A percentile compares a stretch with the other conserved stretches of the same genome.
Evolutionary conservation across 768 basidiomycete genomes (phyloP).

Genomic region (Favolaschia claudopus): DNA sequence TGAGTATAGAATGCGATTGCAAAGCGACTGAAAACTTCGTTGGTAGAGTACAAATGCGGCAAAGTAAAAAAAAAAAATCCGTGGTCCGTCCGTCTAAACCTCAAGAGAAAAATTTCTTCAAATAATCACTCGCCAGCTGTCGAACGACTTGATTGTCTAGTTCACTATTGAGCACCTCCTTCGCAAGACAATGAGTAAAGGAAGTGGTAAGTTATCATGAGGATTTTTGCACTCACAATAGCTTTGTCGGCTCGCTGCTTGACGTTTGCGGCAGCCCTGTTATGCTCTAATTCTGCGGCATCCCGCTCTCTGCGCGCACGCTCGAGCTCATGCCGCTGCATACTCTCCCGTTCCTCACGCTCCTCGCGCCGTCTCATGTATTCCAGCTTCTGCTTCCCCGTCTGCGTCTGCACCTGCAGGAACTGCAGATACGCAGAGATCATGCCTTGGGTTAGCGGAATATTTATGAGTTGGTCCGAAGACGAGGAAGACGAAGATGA

Average conservation of each 20-base stretch:
- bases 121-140: slow-evolving; percentile 73
- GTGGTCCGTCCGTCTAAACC: slow-evolving; percentile 38
- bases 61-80: background rate
- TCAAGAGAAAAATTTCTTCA: slow-evolving; percentile 67
- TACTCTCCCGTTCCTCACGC: slow-evolving; percentile 68
- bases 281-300: slow-evolving; percentile 60
- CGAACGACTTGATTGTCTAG: slow-evolving; percentile 66
- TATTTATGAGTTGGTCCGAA: slow-evolving; percentile 56
- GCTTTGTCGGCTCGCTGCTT: slow-evolving; percentile 74
- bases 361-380: slow-evolving; percentile 72
- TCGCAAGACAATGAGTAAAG: slow-evolving; percentile 2
- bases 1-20: too few relatives aligned
- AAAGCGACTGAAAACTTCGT: too few relatives aligned
- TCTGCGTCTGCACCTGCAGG: slow-evolving; percentile 72
- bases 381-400: slow-evolving; percentile 74
- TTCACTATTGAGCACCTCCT: slow-evolving; percentile 68
- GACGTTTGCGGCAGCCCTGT: slow-evolving; percentile 55
- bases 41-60: slow-evolving; percentile 23
- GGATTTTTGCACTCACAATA: slow-evolving; percentile 47
- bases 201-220: background rate
- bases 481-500: too few relatives aligned
- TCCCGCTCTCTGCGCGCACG: slow-evolving; percentile 63
- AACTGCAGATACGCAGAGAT: slow-evolving; percentile 64
- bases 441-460: slow-evolving; percentile 65
- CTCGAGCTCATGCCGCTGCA: slow-evolving; percentile 58